Evolutionary conservation across 2,329 filamentous ascomycete genomes (phyloP).

Genomic region (Alternaria arborescens): DNA sequence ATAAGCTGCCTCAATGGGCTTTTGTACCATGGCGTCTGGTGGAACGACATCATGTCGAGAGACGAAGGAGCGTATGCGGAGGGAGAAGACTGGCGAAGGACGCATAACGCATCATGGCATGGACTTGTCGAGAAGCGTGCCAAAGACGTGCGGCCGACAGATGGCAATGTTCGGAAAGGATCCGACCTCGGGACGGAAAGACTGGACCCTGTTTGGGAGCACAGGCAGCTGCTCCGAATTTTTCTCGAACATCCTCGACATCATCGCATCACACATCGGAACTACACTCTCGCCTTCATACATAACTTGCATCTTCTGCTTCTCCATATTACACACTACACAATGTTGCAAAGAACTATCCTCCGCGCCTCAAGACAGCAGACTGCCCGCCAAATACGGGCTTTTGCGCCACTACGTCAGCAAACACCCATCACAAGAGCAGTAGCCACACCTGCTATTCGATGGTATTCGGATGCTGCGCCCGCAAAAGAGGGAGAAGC

Average conservation of each 20-base stretch:
- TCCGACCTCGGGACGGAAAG: slow-evolving; percentile 27
- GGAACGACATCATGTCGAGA: slow-evolving; percentile 17
- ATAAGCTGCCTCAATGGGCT: slow-evolving; percentile 59
- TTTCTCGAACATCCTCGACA: slow-evolving; percentile 32
- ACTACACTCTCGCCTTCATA: slow-evolving; percentile 7
- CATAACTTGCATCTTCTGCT: background rate
- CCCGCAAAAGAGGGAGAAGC: slow-evolving; percentile 53
- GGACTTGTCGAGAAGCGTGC: slow-evolving; percentile 4
- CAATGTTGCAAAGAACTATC: slow-evolving; percentile 62
- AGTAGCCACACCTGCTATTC: slow-evolving; percentile 40
- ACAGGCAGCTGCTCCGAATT: slow-evolving; percentile 20
- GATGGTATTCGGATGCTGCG: slow-evolving; percentile 60
- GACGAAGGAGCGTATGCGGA: slow-evolving; percentile 25
- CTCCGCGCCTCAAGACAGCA: slow-evolving; percentile 58
- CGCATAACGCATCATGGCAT: slow-evolving; percentile 35
- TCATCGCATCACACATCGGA: slow-evolving; percentile 24
- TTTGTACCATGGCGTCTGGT: slow-evolving; percentile 22
- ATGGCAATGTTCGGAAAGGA: slow-evolving; percentile 22
- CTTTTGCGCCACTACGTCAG: slow-evolving; percentile 48
- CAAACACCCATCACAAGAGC: slow-evolving; percentile 42
- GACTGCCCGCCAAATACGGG: slow-evolving; percentile 53
- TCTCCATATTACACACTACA: slow-evolving; percentile 27
- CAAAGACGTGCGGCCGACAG: background rate
- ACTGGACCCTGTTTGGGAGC: slow-evolving; percentile 22
- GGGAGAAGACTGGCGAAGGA: slow-evolving; percentile 25